Base-by-base conservation (phyloP, 768 basidiomycete species). In the Botryobasidium botryosum region DNA sequence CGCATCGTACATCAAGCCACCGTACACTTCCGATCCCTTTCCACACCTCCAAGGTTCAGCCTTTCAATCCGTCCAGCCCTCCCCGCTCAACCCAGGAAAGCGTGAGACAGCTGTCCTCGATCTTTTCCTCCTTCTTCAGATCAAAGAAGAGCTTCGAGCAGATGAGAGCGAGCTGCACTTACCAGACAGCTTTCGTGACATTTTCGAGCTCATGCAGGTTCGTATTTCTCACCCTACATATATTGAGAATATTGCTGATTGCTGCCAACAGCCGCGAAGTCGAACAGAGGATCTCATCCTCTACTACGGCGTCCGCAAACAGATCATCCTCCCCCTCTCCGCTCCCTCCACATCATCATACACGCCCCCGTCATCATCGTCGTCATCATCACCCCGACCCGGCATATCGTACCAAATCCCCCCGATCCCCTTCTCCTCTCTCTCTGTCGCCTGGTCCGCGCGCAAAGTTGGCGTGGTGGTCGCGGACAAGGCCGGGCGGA, bases 1-100 rank as follows among this genome's bases (percentile, higher is more conserved):
- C 56, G 60, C 62, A 20, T 62, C 66, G 13, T 68, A 78, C 37
- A 66, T 88, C 49, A 71, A 75, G 21, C 55, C 66, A 0, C 79
- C 79, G 0, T 85, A 86, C 60, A 65, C 77, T 3, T 78, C 77
- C 36, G 81, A 88, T 51, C 82, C 84, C 0, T n/a, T 87, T 85
- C 61, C 82, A 81, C 0, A 59, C 67, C 43, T 59, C 60, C n/a
- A n/a, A n/a, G n/a, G n/a, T n/a, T n/a, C n/a, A n/a, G n/a, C n/a
- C n/a, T n/a, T 25, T 15, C 36, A 27, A 40, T 40, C 29, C 49
- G 57, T 35, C 39, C 43, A 44, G 21, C 56, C 29, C 36, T 53
- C 13, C 45, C 56, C 38, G 31, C 53, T 65, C 69, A 25, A 39
- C 69, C 27, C 82, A 85, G 54, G n/a, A n/a, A n/a, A n/a, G n/a